Evolutionary conservation across 305 asterid genomes (phyloP).

Genomic region (Fraxinus sp.): DNA sequence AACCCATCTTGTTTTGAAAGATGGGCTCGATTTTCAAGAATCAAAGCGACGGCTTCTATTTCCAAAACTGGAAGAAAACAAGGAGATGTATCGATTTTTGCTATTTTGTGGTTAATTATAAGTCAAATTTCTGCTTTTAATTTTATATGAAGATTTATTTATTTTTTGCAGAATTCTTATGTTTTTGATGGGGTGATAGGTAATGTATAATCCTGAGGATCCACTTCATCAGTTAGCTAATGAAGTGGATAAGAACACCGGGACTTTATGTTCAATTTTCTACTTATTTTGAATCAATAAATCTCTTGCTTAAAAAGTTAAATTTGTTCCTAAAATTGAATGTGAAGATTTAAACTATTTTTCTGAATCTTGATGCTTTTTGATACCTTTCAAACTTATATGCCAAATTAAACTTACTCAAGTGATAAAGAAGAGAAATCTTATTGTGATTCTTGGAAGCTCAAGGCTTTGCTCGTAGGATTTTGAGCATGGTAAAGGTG

Average conservation of each 20-base stretch:
- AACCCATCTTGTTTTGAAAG: conserved; percentile 25
- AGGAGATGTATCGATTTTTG: conserved; percentile 54
- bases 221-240: conserved; percentile 61
- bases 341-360: too few relatives aligned
- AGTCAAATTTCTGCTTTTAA: neutral
- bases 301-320: neutral
- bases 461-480: too few relatives aligned
- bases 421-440: too few relatives aligned
- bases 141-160: neutral
- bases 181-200: conserved; percentile 31
- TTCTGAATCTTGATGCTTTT: too few relatives aligned
- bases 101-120: neutral
- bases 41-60: conserved; percentile 65
- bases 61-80: conserved; percentile 49
- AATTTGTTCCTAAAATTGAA: neutral
- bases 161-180: neutral
- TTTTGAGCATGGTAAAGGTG: too few relatives aligned
- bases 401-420: too few relatives aligned
- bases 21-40: conserved; percentile 29
- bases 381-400: too few relatives aligned
- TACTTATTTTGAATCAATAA: neutral
- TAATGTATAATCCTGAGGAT: conserved; percentile 60
- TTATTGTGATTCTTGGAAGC: too few relatives aligned
- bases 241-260: conserved; percentile 81
- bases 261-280: conserved; percentile 14